Evolutionary conservation across 805 yeast genomes (phyloP).

Genomic region (Metschnikowia gelsemii): DNA sequence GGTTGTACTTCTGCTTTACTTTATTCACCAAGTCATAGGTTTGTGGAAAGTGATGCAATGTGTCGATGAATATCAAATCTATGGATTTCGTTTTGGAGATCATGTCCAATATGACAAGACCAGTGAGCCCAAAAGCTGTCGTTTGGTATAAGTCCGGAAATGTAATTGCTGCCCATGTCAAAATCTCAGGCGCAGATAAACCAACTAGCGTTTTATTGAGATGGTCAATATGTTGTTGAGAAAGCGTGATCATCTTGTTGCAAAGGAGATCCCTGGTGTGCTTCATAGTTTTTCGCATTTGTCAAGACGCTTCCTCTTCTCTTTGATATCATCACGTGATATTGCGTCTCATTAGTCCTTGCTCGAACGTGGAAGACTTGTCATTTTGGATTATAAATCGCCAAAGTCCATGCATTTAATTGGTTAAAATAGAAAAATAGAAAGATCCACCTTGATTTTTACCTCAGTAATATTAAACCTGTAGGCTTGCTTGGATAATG

Average conservation of each 20-base stretch:
- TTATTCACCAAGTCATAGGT: slow-evolving; percentile 70
- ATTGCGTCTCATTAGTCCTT: slow-evolving; percentile 19
- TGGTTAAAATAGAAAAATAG: too few species aligned
- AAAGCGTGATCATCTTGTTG: slow-evolving; percentile 17
- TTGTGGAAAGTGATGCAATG: slow-evolving; percentile 93
- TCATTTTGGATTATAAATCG: not conserved
- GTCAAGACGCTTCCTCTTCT: slow-evolving; percentile 1
- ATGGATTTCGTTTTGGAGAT: slow-evolving; percentile 51
- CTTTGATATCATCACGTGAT: slow-evolving; percentile 16
- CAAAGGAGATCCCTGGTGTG: not conserved
- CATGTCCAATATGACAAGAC: slow-evolving; percentile 84
- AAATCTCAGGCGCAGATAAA: slow-evolving; percentile 65
- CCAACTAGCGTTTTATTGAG: slow-evolving; percentile 61
- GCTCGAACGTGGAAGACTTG: too few species aligned
- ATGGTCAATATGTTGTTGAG: slow-evolving; percentile 56
- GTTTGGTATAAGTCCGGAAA: slow-evolving; percentile 85
- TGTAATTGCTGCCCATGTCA: slow-evolving; percentile 80
- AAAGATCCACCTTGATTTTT: too few species aligned
- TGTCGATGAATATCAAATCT: slow-evolving; percentile 83
- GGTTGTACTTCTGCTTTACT: slow-evolving; percentile 54
- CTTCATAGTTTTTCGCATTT: not conserved
- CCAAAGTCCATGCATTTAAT: too few species aligned
- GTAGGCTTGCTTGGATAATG: too few species aligned
- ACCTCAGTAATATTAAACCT: too few species aligned
- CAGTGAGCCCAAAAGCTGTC: slow-evolving; percentile 93